phyloP scores from a whole-genome alignment of 768 basidiomycete genomes.

The Phlebiopsis gigantea region DNA sequence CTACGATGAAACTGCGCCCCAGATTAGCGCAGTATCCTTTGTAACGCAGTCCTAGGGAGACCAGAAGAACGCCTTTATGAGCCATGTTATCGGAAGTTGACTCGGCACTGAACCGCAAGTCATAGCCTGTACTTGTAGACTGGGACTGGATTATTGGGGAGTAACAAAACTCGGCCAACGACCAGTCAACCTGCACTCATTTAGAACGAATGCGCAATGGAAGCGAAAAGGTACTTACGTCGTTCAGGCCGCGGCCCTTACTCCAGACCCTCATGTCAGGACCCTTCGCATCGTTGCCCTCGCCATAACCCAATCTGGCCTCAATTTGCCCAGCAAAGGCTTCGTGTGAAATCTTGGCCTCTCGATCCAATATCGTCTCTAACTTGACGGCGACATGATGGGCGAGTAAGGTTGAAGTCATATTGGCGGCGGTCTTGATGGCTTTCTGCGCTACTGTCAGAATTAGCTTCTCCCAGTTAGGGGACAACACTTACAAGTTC shows the following conservation, averaged over 20 bases:
- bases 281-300: conserved; percentile 69
- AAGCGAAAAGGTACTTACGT: conserved; percentile 44
- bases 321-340: conserved; percentile 83
- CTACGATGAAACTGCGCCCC: conserved; percentile 92
- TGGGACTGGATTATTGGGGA: conserved; percentile 94
- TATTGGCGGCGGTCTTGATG: conserved; percentile 62
- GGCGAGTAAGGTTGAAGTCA: conserved; percentile 82
- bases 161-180: conserved; percentile 89
- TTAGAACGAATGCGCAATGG: conserved; percentile 4
- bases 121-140: conserved; percentile 78
- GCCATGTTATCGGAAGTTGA: conserved; percentile 80
- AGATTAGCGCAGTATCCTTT: conserved; percentile 91
- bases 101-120: conserved; percentile 81
- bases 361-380: conserved; percentile 87
- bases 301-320: conserved; percentile 79
- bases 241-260: conserved; percentile 64
- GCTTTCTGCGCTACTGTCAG: conserved; percentile 51
- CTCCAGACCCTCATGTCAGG: conserved; percentile 94
- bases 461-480: not conserved
- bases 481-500: conserved; percentile 63
- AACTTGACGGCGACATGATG: conserved; percentile 85
- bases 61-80: conserved; percentile 83
- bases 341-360: conserved; percentile 87
- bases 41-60: conserved; percentile 85
- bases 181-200: conserved; percentile 71